These are phyloP conservation scores for Isabelozyma rhagii DNA, from an alignment of 805 yeast species.

Conservation along the genomic window DNA sequence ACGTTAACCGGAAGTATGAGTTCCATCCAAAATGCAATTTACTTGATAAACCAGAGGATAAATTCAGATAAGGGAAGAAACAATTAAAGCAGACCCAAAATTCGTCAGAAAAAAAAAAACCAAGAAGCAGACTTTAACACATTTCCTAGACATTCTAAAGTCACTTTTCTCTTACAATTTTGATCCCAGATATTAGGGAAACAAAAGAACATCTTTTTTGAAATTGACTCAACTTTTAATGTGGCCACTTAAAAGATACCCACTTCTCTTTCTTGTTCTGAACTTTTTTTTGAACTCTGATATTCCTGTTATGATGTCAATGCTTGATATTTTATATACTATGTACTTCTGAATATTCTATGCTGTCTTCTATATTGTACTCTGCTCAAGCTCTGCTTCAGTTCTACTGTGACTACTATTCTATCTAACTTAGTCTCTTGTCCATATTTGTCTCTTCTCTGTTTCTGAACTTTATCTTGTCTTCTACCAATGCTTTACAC, in stretches of 20 bases:
- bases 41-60: slow-evolving; percentile 68
- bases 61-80: slow-evolving; percentile 61
- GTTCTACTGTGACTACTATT: background rate
- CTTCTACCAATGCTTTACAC: slow-evolving; percentile 26
- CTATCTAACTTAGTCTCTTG: background rate
- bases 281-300: background rate
- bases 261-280: too few species aligned
- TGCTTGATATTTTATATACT: background rate
- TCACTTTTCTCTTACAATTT: too few species aligned
- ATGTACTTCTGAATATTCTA: slow-evolving; percentile 1
- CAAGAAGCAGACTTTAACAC: too few species aligned
- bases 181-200: too few species aligned
- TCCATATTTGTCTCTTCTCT: background rate
- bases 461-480: background rate
- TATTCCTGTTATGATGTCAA: background rate
- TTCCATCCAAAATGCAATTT: slow-evolving; percentile 70
- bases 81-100: background rate
- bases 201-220: too few species aligned
- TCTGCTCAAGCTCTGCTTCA: too few species aligned
- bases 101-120: too few species aligned
- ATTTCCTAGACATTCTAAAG: too few species aligned
- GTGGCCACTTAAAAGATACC: too few species aligned
- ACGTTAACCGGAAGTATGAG: slow-evolving; percentile 64
- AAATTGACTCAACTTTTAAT: too few species aligned
- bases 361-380: background rate